These are phyloP conservation scores for Pseudocercospora cruenta DNA, from an alignment of 2,329 filamentous ascomycete genomes.

Conservation along the genomic window DNA sequence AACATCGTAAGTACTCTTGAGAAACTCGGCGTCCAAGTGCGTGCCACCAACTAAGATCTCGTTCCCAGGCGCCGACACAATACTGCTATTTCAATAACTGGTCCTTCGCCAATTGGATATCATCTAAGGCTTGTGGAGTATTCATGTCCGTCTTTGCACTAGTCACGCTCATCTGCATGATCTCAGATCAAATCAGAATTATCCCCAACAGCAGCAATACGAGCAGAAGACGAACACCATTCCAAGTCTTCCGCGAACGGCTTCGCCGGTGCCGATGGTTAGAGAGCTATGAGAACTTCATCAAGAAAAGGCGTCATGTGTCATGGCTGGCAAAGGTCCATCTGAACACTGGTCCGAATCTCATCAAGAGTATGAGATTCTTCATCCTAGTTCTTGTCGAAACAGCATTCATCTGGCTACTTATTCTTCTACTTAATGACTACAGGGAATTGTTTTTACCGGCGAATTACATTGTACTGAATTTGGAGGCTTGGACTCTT, in stretches of 20 bases:
- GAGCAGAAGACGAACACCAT: neutral
- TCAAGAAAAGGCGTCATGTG: neutral
- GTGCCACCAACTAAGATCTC: neutral
- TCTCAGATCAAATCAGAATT: constrained; percentile 7
- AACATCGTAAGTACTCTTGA: neutral
- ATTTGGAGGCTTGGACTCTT: constrained; percentile 19
- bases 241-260: neutral
- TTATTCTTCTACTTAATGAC: constrained; percentile 13
- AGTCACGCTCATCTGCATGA: constrained; percentile 16
- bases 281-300: neutral
- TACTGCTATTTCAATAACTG: constrained; percentile 21
- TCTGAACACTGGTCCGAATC: neutral
- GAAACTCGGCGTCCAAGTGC: neutral
- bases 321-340: neutral
- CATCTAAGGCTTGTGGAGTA: constrained; percentile 9
- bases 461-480: constrained; percentile 13
- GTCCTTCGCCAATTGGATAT: constrained; percentile 13
- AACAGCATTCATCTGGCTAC: constrained; percentile 10
- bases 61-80: constrained; percentile 15
- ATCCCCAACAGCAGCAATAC: neutral
- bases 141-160: constrained; percentile 23
- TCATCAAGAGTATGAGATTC: neutral
- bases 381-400: constrained; percentile 19
- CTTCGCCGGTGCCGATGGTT: neutral
- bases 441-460: constrained; percentile 17